Base-by-base conservation (phyloP, 805 yeast genomes). In the Kodamaea kakaduensis region DNA sequence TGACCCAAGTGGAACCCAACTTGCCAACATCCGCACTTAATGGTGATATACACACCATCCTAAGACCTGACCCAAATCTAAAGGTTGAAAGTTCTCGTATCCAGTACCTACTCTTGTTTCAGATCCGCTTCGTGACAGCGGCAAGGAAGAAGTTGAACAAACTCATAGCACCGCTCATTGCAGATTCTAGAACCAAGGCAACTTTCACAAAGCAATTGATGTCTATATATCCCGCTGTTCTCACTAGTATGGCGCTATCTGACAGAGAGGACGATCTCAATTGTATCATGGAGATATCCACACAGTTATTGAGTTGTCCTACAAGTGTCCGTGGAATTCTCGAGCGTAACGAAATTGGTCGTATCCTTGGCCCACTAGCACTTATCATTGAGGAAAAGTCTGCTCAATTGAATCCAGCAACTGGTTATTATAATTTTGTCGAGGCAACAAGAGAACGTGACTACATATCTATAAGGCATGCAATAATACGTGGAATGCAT, bases 81-180 rank as follows among this genome's bases (percentile, higher is more conserved):
- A 49, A 55, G 19, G 16, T 52, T 12, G 39, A 42, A n/a, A 42
- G 51, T 18, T 67, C 84, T 10, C 66, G 85, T 46, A 49, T 83
- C 9, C 88, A 82, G 50, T 67, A 63, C 45, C 47, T 84, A 15
- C 56, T 81, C 23, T 69, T 66, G 40, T 73, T 81, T 39, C 84
- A 83, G 41, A 65, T 75, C 24, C 64, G 93, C 44, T 71, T 71
- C 21, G 66, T 78, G 59, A 78, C 79, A 38, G 44, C 47, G 3
- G 47, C 72, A 6, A 68, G 93, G 50, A 67, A 63, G 28, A 52
- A 53, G 6, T 36, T 84, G 12, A 70, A 73, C 31, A 60, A 67
- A 17, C 51, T 77, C 1, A 43, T 82, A 3, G 78, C 87, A 0
- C 65, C 77, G 0, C 52, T 82, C 17, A 64, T 84, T 1, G 66